Percentiles rank a stretch among this genome's conserved stretches.
Evolutionary conservation across 139 green algal species (phyloP).

Genomic region (Pseudopediastrum boryanum): DNA sequence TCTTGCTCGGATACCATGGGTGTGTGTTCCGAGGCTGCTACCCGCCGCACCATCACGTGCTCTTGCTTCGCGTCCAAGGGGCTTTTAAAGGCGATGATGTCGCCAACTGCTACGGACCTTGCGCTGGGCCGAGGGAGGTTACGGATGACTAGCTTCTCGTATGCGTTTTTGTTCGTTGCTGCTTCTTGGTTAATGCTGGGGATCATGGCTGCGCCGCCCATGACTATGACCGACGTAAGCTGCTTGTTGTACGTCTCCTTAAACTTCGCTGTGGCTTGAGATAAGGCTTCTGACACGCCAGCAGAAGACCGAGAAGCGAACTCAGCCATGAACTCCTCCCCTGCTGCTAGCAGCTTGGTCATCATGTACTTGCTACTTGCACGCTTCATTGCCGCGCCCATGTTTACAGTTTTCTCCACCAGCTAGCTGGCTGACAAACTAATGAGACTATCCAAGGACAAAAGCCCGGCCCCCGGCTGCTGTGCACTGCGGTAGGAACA

Average conservation of each 20-base stretch:
- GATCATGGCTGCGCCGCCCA: conserved; percentile 54
- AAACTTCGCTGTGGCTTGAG: conserved; percentile 33
- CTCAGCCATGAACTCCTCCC: background rate
- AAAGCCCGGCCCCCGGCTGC: background rate
- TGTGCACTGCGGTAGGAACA: background rate
- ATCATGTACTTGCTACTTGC: background rate
- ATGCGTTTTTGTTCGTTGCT: conserved; percentile 6
- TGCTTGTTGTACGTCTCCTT: conserved; percentile 38
- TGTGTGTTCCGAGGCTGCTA: conserved; percentile 76
- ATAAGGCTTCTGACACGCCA: background rate
- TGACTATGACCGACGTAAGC: conserved; percentile 43
- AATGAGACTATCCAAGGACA: background rate
- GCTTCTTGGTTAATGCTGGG: conserved; percentile 52
- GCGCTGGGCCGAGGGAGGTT: conserved; percentile 56
- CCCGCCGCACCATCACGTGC: conserved; percentile 66
- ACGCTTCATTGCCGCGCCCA: background rate
- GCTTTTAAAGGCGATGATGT: conserved; percentile 68
- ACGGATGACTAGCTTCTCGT: conserved; percentile 71
- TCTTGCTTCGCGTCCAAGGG: conserved; percentile 29
- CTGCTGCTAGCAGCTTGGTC: background rate
- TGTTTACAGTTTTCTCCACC: background rate
- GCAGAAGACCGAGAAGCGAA: background rate
- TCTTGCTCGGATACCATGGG: conserved; percentile 66
- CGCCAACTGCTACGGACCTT: conserved; percentile 52
- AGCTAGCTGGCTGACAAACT: background rate